A percentile compares a stretch with the other conserved stretches of the same genome.
Conservation (phyloP, 352 stramenopile species). For the Phytophthora brassicae region DNA sequence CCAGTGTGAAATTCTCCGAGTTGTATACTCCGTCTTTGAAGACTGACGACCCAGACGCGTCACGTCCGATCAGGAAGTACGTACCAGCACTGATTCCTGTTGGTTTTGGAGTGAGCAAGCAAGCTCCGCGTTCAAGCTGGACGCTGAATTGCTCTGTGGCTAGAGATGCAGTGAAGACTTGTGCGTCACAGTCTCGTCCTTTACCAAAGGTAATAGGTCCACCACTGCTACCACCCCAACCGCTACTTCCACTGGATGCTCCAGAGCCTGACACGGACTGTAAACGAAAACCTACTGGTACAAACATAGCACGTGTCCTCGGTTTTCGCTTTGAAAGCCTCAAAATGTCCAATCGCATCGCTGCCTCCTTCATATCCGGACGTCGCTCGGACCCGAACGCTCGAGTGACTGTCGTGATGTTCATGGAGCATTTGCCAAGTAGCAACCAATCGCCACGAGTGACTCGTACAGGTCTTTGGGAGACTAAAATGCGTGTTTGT, state of each 20-base stretch:
- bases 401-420: slow-evolving; percentile 46
- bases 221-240: slow-evolving; percentile 32
- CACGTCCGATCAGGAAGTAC: slow-evolving; percentile 68
- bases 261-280: slow-evolving; percentile 31
- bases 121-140: slow-evolving; percentile 59
- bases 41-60: slow-evolving; percentile 19
- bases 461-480: slow-evolving; percentile 44
- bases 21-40: background rate
- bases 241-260: slow-evolving; percentile 26
- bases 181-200: slow-evolving; percentile 52
- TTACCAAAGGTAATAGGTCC: slow-evolving; percentile 59
- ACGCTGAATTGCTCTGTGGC: slow-evolving; percentile 68
- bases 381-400: slow-evolving; percentile 62
- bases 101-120: slow-evolving; percentile 54
- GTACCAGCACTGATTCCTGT: slow-evolving; percentile 68
- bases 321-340: slow-evolving; percentile 66
- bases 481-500: slow-evolving; percentile 56
- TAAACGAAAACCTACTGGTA: slow-evolving; percentile 60
- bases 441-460: slow-evolving; percentile 61
- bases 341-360: slow-evolving; percentile 65
- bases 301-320: slow-evolving; percentile 41
- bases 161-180: slow-evolving; percentile 58
- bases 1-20: slow-evolving; percentile 1
- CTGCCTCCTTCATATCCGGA: slow-evolving; percentile 64
- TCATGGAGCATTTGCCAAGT: slow-evolving; percentile 53